Percentiles rank a stretch among this genome's conserved stretches.
These are phyloP conservation scores for Marsdenia floribunda DNA, from an alignment of 257 asterid species.

Conservation along the genomic window DNA sequence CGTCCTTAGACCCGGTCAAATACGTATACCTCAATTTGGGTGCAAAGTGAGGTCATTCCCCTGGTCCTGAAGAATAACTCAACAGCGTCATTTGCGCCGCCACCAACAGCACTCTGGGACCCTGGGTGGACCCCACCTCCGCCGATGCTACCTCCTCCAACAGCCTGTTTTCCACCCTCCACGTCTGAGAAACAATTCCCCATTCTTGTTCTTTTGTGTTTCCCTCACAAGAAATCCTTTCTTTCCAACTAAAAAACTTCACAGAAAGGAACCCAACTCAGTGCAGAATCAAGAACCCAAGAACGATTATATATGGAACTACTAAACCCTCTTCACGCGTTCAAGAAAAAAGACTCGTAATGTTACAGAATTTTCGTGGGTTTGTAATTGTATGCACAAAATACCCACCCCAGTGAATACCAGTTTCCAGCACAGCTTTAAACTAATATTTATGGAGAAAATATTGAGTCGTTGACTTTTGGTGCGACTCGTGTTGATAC, in stretches of 20 bases:
- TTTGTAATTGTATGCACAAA: not conserved
- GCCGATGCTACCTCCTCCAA: constrained; percentile 31
- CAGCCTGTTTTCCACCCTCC: constrained; percentile 67
- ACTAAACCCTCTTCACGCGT: not conserved
- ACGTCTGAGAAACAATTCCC: constrained; percentile 37
- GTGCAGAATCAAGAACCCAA: not conserved
- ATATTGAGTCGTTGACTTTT: too few species aligned
- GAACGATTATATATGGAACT: not conserved
- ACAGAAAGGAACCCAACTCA: not conserved
- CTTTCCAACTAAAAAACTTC: not conserved
- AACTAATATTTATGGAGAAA: too few species aligned
- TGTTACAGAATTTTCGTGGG: not conserved
- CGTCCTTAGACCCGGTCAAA: not conserved
- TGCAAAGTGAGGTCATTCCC: constrained; percentile 45
- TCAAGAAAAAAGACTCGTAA: not conserved
- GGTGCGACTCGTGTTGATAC: not conserved
- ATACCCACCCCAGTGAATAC: not conserved
- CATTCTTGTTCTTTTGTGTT: not conserved
- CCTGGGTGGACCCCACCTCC: constrained; percentile 15
- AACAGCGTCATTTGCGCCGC: constrained; percentile 52
- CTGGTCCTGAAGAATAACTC: constrained; percentile 42
- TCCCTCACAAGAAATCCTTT: not conserved
- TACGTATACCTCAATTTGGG: constrained; percentile 43
- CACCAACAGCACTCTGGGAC: constrained; percentile 22
- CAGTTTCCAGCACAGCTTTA: too few species aligned